Base-by-base conservation (phyloP, 345 rosid genomes). In the Schrenkiella parvula region DNA sequence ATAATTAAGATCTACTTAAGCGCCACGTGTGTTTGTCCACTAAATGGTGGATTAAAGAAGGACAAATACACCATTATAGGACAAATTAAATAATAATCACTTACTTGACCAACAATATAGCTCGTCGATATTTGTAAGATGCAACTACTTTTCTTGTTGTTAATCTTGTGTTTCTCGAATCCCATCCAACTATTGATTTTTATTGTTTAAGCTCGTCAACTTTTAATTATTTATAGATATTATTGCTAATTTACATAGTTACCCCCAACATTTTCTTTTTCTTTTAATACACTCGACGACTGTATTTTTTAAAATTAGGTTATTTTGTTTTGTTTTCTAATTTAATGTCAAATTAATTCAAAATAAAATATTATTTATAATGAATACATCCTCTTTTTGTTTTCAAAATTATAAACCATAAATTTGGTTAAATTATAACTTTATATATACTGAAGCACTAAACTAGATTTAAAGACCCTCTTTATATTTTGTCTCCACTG, bases 111-210 rank as follows among this genome's bases (percentile, higher is more conserved):
- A 21, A 31, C 15, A 29, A 1, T 55, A 42, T 15, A 55, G 28
- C 42, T 66, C 54, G 39, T 65, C 22, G 37, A 25, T 35, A 25
- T 2, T 22, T 32, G 73, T 54, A 50, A 51, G 74, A 75, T 69
- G 75, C 79, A 75, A 76, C 80, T 22, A 76, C 46, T 76, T 76
- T 76, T 76, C 52, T 70, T 63, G 80, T 76, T 76, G 71, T 7
- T 54, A 37, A 44, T 69, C 65, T 54, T 44, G 10, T 52, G 6
- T 60, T 60, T 54, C 48, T 52, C 50, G 13, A 38, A 66, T 52
- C 70, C 42, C 53, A 75, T 68, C 70, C 22, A 67, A 58, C 62
- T 73, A 18, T 47, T 18, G 18, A 23, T 4, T 17, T 59, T 29
- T 0, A 26, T 67, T 60, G 9, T 67, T 41, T 29, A 39, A 58